These are phyloP conservation scores for Aspergillus ochraceoroseus DNA, from an alignment of 2,329 filamentous ascomycete species.

Conservation along the genomic window DNA sequence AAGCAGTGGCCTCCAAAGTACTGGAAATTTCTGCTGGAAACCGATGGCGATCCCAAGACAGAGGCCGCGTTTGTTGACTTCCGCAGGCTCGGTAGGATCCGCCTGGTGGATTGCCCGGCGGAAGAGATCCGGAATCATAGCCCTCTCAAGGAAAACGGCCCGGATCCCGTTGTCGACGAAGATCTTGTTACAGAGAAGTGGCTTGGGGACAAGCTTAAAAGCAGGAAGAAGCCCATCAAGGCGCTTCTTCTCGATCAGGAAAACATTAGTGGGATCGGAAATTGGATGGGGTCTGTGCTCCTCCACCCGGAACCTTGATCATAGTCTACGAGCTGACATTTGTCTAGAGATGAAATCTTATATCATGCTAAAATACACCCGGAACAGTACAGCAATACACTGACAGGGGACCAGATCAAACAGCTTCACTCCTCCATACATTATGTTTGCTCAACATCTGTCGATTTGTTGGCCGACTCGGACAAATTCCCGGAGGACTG, in stretches of 20 bases:
- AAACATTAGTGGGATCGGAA: slow-evolving; percentile 86
- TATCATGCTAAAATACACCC: slow-evolving; percentile 87
- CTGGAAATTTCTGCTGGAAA: slow-evolving; percentile 77
- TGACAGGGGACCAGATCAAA: slow-evolving; percentile 65
- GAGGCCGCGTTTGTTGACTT: slow-evolving; percentile 77
- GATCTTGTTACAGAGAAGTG: slow-evolving; percentile 72
- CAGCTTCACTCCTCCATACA: slow-evolving; percentile 67
- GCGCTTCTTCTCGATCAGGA: slow-evolving; percentile 81
- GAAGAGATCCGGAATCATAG: slow-evolving; percentile 68
- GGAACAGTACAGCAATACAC: slow-evolving; percentile 84
- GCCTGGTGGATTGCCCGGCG: slow-evolving; percentile 74
- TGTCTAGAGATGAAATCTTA: slow-evolving; percentile 70
- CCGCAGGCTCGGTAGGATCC: slow-evolving; percentile 70
- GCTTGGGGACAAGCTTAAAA: slow-evolving; percentile 63
- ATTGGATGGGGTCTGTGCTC: slow-evolving; percentile 72
- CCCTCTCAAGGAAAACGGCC: slow-evolving; percentile 85
- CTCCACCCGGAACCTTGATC: background rate
- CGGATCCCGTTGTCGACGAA: slow-evolving; percentile 81
- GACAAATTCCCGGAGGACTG: slow-evolving; percentile 80
- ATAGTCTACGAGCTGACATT: slow-evolving; percentile 7
- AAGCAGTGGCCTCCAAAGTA: slow-evolving; percentile 81
- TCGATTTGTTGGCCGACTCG: slow-evolving; percentile 74
- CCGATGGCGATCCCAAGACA: slow-evolving; percentile 57
- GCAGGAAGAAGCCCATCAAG: slow-evolving; percentile 81
- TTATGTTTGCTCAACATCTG: slow-evolving; percentile 73